phyloP scores from a whole-genome alignment of 176 grass and related monocot genomes.

The Elymus sibiricus region DNA sequence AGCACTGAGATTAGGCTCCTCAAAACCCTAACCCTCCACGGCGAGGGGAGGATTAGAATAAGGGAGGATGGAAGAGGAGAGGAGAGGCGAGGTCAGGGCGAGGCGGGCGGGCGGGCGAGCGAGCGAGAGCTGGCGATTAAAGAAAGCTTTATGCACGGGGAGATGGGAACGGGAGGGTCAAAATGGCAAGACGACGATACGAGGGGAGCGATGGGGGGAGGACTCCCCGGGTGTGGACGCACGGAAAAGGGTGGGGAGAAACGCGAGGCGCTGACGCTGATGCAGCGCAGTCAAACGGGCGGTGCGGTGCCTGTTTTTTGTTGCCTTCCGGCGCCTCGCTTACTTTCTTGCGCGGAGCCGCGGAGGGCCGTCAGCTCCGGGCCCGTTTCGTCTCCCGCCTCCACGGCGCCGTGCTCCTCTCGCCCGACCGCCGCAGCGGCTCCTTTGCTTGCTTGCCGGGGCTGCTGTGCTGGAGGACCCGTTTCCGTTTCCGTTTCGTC shows the following conservation, averaged over 20 bases:
- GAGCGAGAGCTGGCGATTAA: conserved; percentile 16
- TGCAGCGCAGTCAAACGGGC: conserved; percentile 45
- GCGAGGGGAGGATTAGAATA: neutral
- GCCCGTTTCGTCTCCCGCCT: conserved; percentile 2
- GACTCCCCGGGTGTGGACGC: conserved; percentile 30
- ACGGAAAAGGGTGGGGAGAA: conserved; percentile 4
- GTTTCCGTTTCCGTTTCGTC: neutral
- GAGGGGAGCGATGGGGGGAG: neutral
- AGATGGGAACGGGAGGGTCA: conserved; percentile 11
- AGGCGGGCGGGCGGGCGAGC: neutral
- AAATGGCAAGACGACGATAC: conserved; percentile 34
- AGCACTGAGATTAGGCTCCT: neutral
- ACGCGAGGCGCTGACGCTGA: conserved; percentile 26
- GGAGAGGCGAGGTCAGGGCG: neutral
- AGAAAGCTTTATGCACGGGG: conserved; percentile 40
- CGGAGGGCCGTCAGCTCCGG: neutral
- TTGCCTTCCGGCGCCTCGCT: neutral
- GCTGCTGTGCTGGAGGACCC: neutral
- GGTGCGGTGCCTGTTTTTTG: conserved; percentile 23
- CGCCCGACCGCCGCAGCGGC: neutral
- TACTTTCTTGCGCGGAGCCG: neutral
- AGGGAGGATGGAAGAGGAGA: neutral
- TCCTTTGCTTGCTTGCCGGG: neutral
- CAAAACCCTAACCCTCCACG: conserved; percentile 69
- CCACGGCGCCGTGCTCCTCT: neutral